Percentiles rank a stretch among this genome's conserved stretches.
These are phyloP conservation scores for Cucurbita ficifolia DNA, from an alignment of 306 rosid species.

Conservation along the genomic window DNA sequence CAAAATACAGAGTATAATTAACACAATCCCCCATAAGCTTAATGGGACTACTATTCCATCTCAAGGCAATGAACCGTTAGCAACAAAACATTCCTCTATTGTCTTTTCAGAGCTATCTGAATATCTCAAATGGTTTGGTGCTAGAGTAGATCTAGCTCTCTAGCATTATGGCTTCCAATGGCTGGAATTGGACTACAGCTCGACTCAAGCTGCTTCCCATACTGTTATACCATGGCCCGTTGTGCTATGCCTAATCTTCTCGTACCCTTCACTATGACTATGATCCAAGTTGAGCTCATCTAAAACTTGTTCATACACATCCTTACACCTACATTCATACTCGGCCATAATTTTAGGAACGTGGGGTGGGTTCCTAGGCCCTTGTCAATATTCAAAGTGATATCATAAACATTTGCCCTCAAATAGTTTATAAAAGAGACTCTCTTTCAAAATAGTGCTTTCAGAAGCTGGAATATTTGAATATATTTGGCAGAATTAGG, in stretches of 20 bases:
- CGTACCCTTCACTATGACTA: background rate
- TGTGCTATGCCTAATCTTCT: background rate
- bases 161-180: background rate
- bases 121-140: background rate
- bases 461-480: background rate
- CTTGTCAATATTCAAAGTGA: background rate
- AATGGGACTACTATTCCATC: background rate
- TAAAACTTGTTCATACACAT: background rate
- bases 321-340: background rate
- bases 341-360: background rate
- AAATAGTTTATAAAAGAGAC: background rate
- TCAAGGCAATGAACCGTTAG: background rate
- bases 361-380: background rate
- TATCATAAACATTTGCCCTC: background rate
- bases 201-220: background rate
- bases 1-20: background rate
- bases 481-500: no score
- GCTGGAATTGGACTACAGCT: constrained; percentile 2
- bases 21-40: background rate
- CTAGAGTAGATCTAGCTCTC: background rate
- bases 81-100: background rate
- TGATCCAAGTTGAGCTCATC: background rate
- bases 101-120: background rate
- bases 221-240: background rate
- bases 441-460: background rate